Evolutionary conservation across 805 yeast species (phyloP).

Genomic region (Sugiyamaella boreocaroliniensis): DNA sequence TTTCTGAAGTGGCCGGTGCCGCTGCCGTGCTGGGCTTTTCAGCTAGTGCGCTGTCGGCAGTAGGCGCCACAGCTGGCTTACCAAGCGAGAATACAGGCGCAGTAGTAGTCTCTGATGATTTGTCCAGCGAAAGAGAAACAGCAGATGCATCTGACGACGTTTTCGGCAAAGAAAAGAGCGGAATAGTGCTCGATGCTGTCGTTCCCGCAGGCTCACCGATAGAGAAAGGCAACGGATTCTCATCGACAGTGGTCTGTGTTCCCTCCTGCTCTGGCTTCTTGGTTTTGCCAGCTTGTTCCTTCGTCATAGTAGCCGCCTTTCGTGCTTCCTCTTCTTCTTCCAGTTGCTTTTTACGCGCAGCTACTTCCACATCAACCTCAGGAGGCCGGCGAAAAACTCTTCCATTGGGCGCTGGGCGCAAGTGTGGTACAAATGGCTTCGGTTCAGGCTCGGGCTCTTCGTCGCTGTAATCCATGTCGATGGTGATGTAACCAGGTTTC

Average conservation of each 20-base stretch:
- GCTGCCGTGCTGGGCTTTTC: not conserved
- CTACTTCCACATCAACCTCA: not conserved
- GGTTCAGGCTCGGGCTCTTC: conserved; percentile 21
- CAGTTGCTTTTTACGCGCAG: conserved; percentile 1
- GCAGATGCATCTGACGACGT: not conserved
- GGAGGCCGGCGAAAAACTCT: not conserved
- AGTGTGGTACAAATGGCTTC: not conserved
- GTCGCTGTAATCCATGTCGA: conserved; percentile 29
- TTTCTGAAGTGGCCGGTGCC: not conserved
- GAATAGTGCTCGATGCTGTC: not conserved
- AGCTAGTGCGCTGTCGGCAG: no score
- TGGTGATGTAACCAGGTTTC: conserved; percentile 32
- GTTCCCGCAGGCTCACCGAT: not conserved
- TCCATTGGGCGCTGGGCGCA: not conserved
- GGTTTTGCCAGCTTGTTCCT: not conserved
- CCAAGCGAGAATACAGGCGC: conserved; percentile 3
- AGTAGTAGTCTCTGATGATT: not conserved
- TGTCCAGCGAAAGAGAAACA: no score
- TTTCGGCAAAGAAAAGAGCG: not conserved
- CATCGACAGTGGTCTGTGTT: not conserved
- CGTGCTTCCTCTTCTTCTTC: not conserved
- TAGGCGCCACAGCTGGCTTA: no score
- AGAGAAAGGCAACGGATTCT: not conserved
- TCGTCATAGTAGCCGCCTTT: not conserved
- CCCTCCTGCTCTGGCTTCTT: not conserved